Conservation (phyloP, 2,329 filamentous ascomycete genomes). For the Alternaria sp. region DNA sequence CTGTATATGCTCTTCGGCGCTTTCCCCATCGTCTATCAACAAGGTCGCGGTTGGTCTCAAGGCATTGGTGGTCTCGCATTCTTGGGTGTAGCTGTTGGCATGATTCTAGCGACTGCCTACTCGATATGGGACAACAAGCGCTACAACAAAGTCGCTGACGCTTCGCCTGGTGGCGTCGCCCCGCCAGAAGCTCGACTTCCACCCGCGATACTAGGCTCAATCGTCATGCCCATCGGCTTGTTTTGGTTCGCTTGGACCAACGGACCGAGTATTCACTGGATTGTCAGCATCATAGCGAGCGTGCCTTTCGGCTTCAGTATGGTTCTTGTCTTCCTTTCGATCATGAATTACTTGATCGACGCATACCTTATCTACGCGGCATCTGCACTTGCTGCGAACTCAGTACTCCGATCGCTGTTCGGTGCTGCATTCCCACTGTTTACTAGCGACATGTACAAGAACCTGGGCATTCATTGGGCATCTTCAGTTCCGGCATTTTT, state of each 20-base stretch:
- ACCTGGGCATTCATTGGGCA: background rate
- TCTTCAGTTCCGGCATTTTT: constrained; percentile 54
- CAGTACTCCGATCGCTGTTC: background rate
- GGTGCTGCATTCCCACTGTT: background rate
- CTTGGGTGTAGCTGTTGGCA: background rate
- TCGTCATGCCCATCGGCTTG: constrained; percentile 55
- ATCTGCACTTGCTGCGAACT: background rate
- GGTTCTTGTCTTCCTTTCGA: constrained; percentile 47
- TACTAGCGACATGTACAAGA: background rate
- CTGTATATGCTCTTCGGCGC: background rate
- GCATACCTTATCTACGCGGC: constrained; percentile 59
- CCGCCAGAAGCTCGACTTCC: constrained; percentile 57
- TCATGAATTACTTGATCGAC: constrained; percentile 74
- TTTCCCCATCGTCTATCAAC: background rate
- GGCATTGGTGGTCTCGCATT: constrained; percentile 52
- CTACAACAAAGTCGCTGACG: background rate
- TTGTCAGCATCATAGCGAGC: constrained; percentile 61
- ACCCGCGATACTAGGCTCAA: constrained; percentile 62
- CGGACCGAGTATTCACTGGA: constrained; percentile 61
- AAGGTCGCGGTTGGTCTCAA: constrained; percentile 41
- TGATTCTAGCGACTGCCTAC: background rate
- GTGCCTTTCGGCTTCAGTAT: constrained; percentile 56
- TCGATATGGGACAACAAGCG: background rate
- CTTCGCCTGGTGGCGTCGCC: constrained; percentile 52
- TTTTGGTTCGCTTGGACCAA: constrained; percentile 64